Evolutionary conservation across 306 rosid species (phyloP), one percentile per base, ranked within the genome.

Genomic region (Lotus japonicus): DNA sequence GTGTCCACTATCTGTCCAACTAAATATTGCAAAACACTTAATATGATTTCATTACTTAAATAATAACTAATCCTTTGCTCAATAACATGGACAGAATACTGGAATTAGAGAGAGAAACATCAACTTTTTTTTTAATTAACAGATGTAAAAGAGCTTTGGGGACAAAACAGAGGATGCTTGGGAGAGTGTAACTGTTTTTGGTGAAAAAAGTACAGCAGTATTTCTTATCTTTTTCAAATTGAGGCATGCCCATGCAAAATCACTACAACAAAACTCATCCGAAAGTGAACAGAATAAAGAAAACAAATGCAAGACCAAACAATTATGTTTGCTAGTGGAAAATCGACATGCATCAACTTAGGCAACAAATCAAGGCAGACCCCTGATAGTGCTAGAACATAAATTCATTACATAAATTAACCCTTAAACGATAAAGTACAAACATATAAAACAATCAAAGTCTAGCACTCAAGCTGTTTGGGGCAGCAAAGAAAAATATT

Each of bases 141-240:
- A 18, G 13, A 70, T 21, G 28, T 43, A 41, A 51, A 63, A 39
- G 66, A 44, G 64, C 36, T 49, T 71, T 28, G 18, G 58, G 43
- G 56, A 51, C 58, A 49, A 54, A 65, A 38, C 56, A 65, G 41
- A 78, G 59, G 58, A 38, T 57, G 52, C 57, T 14, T 9, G 13
- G 10, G 50, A 38, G 62, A 39, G 64, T 45, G 33, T 11, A 41
- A 59, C 19, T 26, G 33, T 35, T 65, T 35, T 65, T 72, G 52
- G 16, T 3, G 56, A 49, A 18, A 73, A 28, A 65, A 33, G 35
- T 12, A 57, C 8, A 41, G 10, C 45, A 13, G 11, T 28, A 6
- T 35, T 55, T 18, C 15, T 49, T 23, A 1, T 2, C 15, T 18
- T 11, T 21, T 58, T 43, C 18, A 43, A 60, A 68, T 45, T 18